Evolutionary conservation across 257 asterid species (phyloP).

Genomic region (Primulina huaijiensis): DNA sequence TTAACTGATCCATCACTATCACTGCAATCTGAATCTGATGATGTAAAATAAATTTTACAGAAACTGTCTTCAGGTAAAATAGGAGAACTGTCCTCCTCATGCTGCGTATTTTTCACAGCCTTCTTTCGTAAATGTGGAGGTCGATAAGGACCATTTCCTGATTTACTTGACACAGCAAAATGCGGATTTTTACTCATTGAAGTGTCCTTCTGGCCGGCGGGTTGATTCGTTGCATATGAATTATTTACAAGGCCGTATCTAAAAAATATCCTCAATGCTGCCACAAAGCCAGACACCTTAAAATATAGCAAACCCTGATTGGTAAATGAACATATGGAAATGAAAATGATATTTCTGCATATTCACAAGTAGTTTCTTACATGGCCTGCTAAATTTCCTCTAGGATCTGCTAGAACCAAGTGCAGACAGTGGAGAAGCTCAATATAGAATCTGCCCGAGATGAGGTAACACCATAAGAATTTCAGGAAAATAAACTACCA

Average conservation of each 20-base stretch:
- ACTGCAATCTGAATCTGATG: conserved; percentile 92
- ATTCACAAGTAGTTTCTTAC: conserved; percentile 43
- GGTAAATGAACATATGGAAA: conserved; percentile 18
- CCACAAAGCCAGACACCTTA: conserved; percentile 82
- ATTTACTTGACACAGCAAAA: conserved; percentile 40
- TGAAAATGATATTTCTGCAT: conserved; percentile 11
- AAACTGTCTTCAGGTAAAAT: conserved; percentile 41
- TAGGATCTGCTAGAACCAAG: conserved; percentile 69
- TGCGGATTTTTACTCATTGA: conserved; percentile 35
- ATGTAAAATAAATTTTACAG: conserved; percentile 29
- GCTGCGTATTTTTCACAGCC: conserved; percentile 32
- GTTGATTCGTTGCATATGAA: conserved; percentile 37
- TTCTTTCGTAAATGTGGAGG: conserved; percentile 92
- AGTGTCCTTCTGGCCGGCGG: conserved; percentile 32
- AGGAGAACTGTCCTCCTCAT: conserved; percentile 34
- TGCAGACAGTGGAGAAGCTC: conserved; percentile 84
- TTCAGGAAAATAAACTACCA: conserved; percentile 30
- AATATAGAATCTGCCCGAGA: conserved; percentile 64
- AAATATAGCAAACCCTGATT: conserved; percentile 21
- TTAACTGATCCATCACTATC: conserved; percentile 70
- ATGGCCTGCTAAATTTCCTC: conserved; percentile 72
- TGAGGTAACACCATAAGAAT: conserved; percentile 27
- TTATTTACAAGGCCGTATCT: conserved; percentile 67
- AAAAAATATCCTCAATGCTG: conserved; percentile 69
- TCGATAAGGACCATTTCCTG: conserved; percentile 52